Conservation (phyloP, 768 basidiomycete genomes). For the Amanita muscaria region DNA sequence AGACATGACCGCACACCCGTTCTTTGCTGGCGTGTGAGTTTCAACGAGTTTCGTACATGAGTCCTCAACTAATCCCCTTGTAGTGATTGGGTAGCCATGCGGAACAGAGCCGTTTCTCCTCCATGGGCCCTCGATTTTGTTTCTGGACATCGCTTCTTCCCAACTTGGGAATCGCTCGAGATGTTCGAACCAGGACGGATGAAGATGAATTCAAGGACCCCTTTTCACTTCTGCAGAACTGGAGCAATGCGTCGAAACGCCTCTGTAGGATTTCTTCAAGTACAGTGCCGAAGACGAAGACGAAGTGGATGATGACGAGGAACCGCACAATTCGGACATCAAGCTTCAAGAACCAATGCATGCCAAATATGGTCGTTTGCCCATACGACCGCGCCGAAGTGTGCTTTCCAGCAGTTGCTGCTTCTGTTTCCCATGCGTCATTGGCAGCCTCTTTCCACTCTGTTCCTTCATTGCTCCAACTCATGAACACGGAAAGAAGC, state of each 20-base stretch:
- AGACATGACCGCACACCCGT: conserved; percentile 23
- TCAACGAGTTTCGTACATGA: neutral
- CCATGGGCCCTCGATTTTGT: conserved; percentile 19
- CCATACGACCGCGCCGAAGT: neutral
- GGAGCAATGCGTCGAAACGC: neutral
- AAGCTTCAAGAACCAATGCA: neutral
- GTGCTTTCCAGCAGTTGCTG: neutral
- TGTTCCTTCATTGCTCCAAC: neutral
- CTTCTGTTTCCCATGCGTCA: neutral
- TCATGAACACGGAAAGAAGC: neutral
- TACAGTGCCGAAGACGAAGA: neutral
- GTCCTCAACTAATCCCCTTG: neutral
- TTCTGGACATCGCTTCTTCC: conserved; percentile 13
- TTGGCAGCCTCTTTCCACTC: neutral
- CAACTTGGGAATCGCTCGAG: conserved; percentile 4
- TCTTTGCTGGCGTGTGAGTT: conserved; percentile 23
- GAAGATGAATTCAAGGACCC: conserved; percentile 16
- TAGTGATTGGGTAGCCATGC: conserved; percentile 22
- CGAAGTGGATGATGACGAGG: neutral
- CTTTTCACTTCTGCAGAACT: conserved; percentile 10
- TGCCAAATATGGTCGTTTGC: neutral
- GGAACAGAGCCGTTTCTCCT: conserved; percentile 14
- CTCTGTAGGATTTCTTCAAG: neutral
- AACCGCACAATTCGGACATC: neutral
- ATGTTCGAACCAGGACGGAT: conserved; percentile 10